phyloP scores from a whole-genome alignment of 2,329 filamentous ascomycete species.

The Botrytis deweyae region DNA sequence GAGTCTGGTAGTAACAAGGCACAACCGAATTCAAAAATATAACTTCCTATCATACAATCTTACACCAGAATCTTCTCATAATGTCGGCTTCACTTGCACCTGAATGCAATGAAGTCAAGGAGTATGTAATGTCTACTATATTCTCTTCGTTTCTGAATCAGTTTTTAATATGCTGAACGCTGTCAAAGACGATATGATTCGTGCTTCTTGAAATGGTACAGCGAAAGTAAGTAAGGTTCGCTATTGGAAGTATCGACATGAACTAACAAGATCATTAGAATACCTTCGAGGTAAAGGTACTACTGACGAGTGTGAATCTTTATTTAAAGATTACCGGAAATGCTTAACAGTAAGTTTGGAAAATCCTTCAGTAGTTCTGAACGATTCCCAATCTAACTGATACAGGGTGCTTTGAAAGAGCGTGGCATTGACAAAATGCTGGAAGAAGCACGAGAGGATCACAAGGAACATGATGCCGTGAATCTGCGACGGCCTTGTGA shows the following conservation, averaged over 20 bases:
- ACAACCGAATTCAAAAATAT: neutral
- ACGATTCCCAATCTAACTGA: conserved; percentile 10
- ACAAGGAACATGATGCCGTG: conserved; percentile 79
- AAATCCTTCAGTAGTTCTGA: conserved; percentile 12
- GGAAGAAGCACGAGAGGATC: conserved; percentile 85
- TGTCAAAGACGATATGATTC: conserved; percentile 79
- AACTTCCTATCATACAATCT: neutral
- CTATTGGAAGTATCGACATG: conserved; percentile 25
- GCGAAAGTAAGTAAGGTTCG: conserved; percentile 70
- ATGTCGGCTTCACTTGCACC: conserved; percentile 96
- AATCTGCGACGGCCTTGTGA: conserved; percentile 55
- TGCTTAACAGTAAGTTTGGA: conserved; percentile 69
- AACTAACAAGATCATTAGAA: conserved; percentile 52
- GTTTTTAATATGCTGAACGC: conserved; percentile 6
- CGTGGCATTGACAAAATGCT: conserved; percentile 91
- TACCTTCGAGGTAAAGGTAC: conserved; percentile 84
- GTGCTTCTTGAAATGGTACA: conserved; percentile 99
- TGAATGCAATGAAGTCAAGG: conserved; percentile 93
- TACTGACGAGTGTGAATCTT: conserved; percentile 76
- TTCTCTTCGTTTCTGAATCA: neutral
- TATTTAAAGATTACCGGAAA: conserved; percentile 86
- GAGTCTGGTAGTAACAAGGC: neutral
- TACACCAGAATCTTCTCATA: conserved; percentile 27
- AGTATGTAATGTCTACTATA: conserved; percentile 55
- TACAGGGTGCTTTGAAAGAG: conserved; percentile 78